Evolutionary conservation across 2,329 filamentous ascomycete species (phyloP), one percentile per base, ranked within the genome.

Genomic region (Aspergillus sp.): DNA sequence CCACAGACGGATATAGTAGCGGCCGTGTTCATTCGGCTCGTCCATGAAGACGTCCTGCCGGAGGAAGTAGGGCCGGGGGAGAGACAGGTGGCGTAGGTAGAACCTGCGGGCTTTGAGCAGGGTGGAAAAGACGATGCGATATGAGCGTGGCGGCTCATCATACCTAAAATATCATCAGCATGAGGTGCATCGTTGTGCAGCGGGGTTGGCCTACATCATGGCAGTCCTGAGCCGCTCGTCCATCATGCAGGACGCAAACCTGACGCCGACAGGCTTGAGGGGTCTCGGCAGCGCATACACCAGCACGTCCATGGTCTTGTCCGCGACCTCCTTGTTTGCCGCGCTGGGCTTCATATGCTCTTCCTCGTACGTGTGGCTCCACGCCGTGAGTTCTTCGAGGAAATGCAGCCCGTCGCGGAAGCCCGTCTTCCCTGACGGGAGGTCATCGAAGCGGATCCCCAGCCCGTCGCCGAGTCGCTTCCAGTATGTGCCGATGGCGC

Each of bases 381-480:
- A 85, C 1, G 56, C 58, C 9, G 67, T 62, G 3, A 84, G 54
- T 46, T 81, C 79, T 0, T 80, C 72, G 6, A 78, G 62, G 71
- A 78, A 84, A 3, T 80, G 71, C 25, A 81, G 59, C 2, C 81
- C 79, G 56, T 81, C 77, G 3, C 65, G 64, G 59, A 77, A 81
- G 0, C 72, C 75, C 1, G 56, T 62, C 17, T 62, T 58, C 2
- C 56, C 61, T 0, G 73, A 77, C 1, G 74, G 75, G 7, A 84
- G 67, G 1, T 50, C 59, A 0, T 67, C 66, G 43, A 74, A 81
- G 3, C 71, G 70, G 49, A 91, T 89, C 0, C 76, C 79, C 83
- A 91, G 87, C 53, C 83, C 81, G 59, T 89, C 85, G 3, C 87
- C 88, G 6, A 91, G 73, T 52, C 78, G 77, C 67, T 88, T 88